Evolutionary conservation across 805 yeast genomes (phyloP), one percentile per base, ranked within the genome.

Genomic region (Torulaspora gathmanii): DNA sequence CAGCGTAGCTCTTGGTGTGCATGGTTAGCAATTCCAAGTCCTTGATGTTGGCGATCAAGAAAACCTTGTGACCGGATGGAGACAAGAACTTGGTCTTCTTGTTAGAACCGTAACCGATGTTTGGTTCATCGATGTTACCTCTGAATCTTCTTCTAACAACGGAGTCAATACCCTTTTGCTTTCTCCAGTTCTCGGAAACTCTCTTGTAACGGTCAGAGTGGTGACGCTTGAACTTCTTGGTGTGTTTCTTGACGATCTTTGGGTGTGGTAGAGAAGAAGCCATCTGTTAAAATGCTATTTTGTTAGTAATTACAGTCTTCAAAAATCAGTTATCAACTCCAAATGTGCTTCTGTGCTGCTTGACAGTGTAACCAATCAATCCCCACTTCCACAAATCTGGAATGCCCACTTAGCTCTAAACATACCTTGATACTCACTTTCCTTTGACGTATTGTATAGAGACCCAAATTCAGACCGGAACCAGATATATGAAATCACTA

Each of bases 161-260:
- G 65, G 98, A 90, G 82, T 93, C 99, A 73, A 93, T 93, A 93
- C 99, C 99, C 87, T 93, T 93, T 80, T 95, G 99, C 81, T 93
- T 91, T 88, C 99, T 93, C 99, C 99, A 95, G 83, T 83, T 84
- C 79, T 88, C 97, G 70, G 87, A 78, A 65, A 93, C 96, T 79
- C 99, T 90, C 83, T 82, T 83, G 79, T 89, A 91, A 79, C 96
- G 88, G 85, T 93, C 99, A 75, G 96, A 89, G 83, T 93, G 99
- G 77, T 91, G 98, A 82, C 99, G 89, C 91, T 90, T 95, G 86
- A 93, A 93, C 83, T 85, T 86, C 83, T 88, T 88, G 71, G 89
- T 73, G 88, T 90, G 93, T 89, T 93, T 93, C 91, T 93, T 95
- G 75, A 91, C 97, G 78, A 93, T 93, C 91, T 88, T 90, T 79